Evolutionary conservation across 371 early-diverging fungal genomes (phyloP).

Genomic region (Enterocytospora artemiae): DNA sequence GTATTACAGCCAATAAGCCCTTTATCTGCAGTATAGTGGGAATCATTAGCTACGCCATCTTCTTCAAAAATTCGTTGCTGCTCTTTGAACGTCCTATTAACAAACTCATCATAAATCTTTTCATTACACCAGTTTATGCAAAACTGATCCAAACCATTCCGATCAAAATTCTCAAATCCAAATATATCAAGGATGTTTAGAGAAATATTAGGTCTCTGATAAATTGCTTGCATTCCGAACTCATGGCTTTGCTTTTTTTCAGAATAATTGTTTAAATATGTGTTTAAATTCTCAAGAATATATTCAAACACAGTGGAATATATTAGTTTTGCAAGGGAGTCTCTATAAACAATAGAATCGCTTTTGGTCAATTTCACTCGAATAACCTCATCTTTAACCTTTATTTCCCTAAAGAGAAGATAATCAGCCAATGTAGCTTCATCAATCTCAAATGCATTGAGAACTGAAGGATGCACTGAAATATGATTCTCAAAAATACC

Average conservation of each 20-base stretch:
- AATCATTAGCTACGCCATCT: constrained; percentile 29
- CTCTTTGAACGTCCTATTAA: constrained; percentile 83
- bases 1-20: not conserved
- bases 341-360: constrained; percentile 57
- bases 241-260: not conserved
- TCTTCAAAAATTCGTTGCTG: constrained; percentile 69
- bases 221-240: constrained; percentile 5
- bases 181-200: constrained; percentile 62
- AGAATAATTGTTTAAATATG: constrained; percentile 1
- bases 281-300: constrained; percentile 44
- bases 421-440: constrained; percentile 31
- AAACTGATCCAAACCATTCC: constrained; percentile 60
- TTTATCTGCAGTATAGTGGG: not conserved
- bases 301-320: constrained; percentile 51
- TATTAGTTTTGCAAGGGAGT: constrained; percentile 67
- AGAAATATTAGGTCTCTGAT: constrained; percentile 58
- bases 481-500: constrained; percentile 12
- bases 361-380: constrained; percentile 59
- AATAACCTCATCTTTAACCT: constrained; percentile 66
- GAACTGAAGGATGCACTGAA: constrained; percentile 1
- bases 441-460: constrained; percentile 12
- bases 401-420: constrained; percentile 34
- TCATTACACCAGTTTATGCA: constrained; percentile 64
- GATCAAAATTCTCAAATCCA: constrained; percentile 63
- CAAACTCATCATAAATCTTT: constrained; percentile 62